phyloP scores from a whole-genome alignment of 306 rosid species.

The Lupinus albus region DNA sequence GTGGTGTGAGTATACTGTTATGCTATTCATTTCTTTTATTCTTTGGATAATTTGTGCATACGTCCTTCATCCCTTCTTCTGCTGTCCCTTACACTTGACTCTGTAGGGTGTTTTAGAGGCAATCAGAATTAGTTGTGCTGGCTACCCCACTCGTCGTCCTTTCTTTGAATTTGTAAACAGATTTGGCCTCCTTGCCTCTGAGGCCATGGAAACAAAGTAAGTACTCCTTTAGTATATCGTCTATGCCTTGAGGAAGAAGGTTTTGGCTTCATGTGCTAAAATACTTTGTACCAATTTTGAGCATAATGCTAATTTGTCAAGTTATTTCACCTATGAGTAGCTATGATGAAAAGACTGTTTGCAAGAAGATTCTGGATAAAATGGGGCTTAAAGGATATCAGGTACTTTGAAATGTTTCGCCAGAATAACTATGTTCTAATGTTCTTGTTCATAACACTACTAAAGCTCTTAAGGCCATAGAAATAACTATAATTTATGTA shows the following conservation, averaged over 20 bases:
- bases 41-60: constrained; percentile 28
- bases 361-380: constrained; percentile 85
- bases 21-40: constrained; percentile 41
- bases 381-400: constrained; percentile 90
- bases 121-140: constrained; percentile 97
- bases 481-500: constrained; percentile 30
- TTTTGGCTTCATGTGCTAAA: constrained; percentile 27
- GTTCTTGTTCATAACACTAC: constrained; percentile 21
- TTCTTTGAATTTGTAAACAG: constrained; percentile 87
- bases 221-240: constrained; percentile 47
- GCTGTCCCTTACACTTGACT: constrained; percentile 34
- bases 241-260: constrained; percentile 23
- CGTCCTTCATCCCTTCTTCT: constrained; percentile 33
- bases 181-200: constrained; percentile 86
- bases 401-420: constrained; percentile 57
- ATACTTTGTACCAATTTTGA: constrained; percentile 37
- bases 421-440: constrained; percentile 17
- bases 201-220: constrained; percentile 72
- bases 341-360: constrained; percentile 72
- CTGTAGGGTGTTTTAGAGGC: constrained; percentile 98
- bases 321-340: constrained; percentile 54
- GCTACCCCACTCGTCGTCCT: constrained; percentile 92
- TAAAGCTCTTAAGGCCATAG: constrained; percentile 22
- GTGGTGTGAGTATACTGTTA: constrained; percentile 84
- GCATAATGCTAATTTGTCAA: constrained; percentile 39